Evolutionary conservation across 2,329 filamentous ascomycete genomes (phyloP).

Genomic region (Septoria petroselini): DNA sequence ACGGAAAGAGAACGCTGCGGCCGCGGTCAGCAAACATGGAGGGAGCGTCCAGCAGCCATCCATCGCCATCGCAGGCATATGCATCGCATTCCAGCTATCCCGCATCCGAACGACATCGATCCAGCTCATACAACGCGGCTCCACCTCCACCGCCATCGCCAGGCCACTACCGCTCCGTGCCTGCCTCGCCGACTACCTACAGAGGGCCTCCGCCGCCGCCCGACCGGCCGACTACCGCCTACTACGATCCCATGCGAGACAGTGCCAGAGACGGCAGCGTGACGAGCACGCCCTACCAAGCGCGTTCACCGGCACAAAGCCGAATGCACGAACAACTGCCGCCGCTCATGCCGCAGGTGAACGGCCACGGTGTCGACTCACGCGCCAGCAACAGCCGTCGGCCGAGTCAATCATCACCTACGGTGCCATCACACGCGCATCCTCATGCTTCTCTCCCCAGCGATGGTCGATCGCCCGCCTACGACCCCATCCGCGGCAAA

Average conservation of each 20-base stretch:
- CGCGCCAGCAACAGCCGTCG: slow-evolving; percentile 24
- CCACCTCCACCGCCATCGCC: slow-evolving; percentile 31
- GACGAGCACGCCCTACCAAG: slow-evolving; percentile 41
- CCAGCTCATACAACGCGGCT: slow-evolving; percentile 30
- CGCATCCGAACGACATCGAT: slow-evolving; percentile 37
- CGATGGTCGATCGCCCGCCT: slow-evolving; percentile 39
- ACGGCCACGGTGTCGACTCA: slow-evolving; percentile 27
- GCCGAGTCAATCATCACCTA: slow-evolving; percentile 31
- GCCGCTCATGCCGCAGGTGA: slow-evolving; percentile 23
- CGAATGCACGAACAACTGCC: slow-evolving; percentile 4
- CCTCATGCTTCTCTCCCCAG: slow-evolving; percentile 30
- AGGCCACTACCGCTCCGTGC: slow-evolving; percentile 36
- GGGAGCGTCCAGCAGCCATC: slow-evolving; percentile 9
- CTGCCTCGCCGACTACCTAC: slow-evolving; percentile 39
- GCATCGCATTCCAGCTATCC: slow-evolving; percentile 19
- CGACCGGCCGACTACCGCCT: slow-evolving; percentile 43
- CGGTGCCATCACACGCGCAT: slow-evolving; percentile 30
- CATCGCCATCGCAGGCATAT: slow-evolving; percentile 18
- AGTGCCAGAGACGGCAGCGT: slow-evolving; percentile 34
- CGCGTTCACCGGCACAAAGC: slow-evolving; percentile 29
- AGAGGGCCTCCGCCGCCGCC: slow-evolving; percentile 37
- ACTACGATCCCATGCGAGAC: slow-evolving; percentile 52
- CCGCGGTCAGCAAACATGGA: slow-evolving; percentile 21
- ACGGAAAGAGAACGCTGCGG: slow-evolving; percentile 1
- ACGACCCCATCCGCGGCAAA: slow-evolving; percentile 32